A percentile compares a stretch with the other conserved stretches of the same genome.
Evolutionary conservation across 495 filamentous ascomycete genomes (phyloP).

Genomic region (Rusavskia elegans): DNA sequence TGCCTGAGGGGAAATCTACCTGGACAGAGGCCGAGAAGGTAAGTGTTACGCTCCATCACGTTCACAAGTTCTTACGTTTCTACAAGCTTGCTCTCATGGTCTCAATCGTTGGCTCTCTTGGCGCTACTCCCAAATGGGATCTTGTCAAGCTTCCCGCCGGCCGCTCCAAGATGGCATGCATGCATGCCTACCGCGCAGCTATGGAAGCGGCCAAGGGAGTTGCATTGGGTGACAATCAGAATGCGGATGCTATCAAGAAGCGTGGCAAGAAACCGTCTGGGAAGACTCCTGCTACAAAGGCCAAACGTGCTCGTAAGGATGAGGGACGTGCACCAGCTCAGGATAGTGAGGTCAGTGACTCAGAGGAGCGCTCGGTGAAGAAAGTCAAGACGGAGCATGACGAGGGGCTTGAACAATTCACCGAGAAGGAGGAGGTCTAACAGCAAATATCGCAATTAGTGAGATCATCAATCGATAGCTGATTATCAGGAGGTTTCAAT

Average conservation of each 20-base stretch:
- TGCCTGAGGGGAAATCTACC: neutral
- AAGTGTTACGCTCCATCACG: slow-evolving; percentile 2
- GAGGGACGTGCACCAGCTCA: neutral
- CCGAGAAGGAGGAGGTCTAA: neutral
- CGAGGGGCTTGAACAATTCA: neutral
- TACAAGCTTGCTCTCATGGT: slow-evolving; percentile 19
- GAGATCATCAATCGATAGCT: neutral
- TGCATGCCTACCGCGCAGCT: neutral
- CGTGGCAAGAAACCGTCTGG: slow-evolving; percentile 4
- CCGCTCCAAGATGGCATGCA: slow-evolving; percentile 14
- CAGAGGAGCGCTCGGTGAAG: neutral
- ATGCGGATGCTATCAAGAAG: slow-evolving; percentile 3
- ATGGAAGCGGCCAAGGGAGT: neutral
- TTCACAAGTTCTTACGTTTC: neutral
- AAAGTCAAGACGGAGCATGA: neutral
- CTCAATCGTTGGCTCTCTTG: slow-evolving; percentile 8
- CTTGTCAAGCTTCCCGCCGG: slow-evolving; percentile 12
- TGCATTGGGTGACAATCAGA: slow-evolving; percentile 2
- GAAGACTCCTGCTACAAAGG: neutral
- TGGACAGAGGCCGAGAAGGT: slow-evolving; percentile 26
- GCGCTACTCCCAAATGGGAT: neutral
- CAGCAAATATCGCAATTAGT: neutral
- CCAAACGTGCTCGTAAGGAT: neutral
- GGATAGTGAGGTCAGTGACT: neutral
- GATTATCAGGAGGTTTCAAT: no score